Conservation (phyloP, 2,329 filamentous ascomycete genomes). For the Cryphonectria radicalis region DNA sequence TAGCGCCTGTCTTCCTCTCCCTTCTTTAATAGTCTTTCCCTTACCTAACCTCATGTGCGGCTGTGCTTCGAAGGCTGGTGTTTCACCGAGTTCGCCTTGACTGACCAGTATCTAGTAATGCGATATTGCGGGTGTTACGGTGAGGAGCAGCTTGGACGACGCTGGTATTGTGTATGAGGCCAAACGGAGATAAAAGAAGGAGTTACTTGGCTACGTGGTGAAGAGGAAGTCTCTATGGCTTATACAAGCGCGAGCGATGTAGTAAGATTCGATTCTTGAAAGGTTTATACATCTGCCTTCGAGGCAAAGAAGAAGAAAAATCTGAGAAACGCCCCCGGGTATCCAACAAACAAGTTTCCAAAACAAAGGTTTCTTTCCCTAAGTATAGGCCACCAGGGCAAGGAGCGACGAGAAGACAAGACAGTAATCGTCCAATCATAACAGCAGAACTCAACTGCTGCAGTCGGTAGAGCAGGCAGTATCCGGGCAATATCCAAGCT, state of each 20-base stretch:
- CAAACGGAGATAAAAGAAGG: background rate
- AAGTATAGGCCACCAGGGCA: background rate
- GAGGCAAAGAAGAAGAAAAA: background rate
- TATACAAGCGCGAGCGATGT: background rate
- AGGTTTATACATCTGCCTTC: background rate
- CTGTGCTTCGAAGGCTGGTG: background rate
- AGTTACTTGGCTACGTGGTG: background rate
- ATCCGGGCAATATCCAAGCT: constrained; percentile 50
- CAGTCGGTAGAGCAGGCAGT: constrained; percentile 36
- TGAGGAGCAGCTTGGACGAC: background rate
- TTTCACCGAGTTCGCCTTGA: background rate
- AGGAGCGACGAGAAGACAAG: constrained; percentile 9
- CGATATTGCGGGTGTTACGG: background rate
- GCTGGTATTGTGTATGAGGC: background rate
- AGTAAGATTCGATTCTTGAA: background rate
- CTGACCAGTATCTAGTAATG: background rate
- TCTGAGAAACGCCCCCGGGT: background rate
- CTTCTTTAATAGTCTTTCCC: background rate
- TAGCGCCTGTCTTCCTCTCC: background rate
- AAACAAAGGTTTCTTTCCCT: background rate
- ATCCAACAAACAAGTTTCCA: background rate
- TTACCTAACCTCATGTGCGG: background rate
- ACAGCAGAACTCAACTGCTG: background rate
- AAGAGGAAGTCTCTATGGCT: background rate
- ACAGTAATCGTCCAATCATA: background rate